Base-by-base conservation (phyloP, 257 asterid species). In the Linaria vulgaris region DNA sequence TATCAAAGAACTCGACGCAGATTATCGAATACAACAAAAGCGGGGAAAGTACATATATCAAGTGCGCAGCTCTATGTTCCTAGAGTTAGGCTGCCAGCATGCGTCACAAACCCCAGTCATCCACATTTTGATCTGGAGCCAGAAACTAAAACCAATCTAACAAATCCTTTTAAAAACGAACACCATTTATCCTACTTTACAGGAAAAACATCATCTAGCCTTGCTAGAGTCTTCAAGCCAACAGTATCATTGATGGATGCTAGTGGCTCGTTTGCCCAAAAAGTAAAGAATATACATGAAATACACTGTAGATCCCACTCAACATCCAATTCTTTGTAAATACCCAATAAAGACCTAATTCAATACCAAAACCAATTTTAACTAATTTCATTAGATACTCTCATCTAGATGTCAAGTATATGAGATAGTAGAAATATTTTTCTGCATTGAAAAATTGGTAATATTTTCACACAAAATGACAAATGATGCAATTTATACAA, bases 11-110 rank as follows among this genome's bases (percentile, higher is more conserved):
- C 12, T 49, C 22, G 22, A 16, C 19, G 10, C 49, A 23, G 55
- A 73, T 39, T 11, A 56, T 63, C 23, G 22, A 56, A 24, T 49
- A 47, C 9, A 60, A 60, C 19, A 45, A 25, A 76, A 68, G 60
- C 51, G 58, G 38, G 12, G 49, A 30, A 12, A 23, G 71, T 56
- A 10, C 22, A 59, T n/a, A 46, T n/a, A 46, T 52, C 27, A 13
- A n/a, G 25, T 27, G 38, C 27, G 51, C 12, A 9, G 16, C 34
- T 25, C 48, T 27, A 60, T 67, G 17, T 31, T 53, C 56, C 19
- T 8, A 30, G 24, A 61, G 27, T 21, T 19, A 58, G 25, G 56
- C 37, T 37, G 25, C 38, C 21, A 22, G 57, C 34, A 48, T 45
- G 57, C 34, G 39, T 45, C 64, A 53, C 71, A 14, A 19, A 65